phyloP scores from a whole-genome alignment of 2,329 filamentous ascomycete species.

The Elsinoe perseae region DNA sequence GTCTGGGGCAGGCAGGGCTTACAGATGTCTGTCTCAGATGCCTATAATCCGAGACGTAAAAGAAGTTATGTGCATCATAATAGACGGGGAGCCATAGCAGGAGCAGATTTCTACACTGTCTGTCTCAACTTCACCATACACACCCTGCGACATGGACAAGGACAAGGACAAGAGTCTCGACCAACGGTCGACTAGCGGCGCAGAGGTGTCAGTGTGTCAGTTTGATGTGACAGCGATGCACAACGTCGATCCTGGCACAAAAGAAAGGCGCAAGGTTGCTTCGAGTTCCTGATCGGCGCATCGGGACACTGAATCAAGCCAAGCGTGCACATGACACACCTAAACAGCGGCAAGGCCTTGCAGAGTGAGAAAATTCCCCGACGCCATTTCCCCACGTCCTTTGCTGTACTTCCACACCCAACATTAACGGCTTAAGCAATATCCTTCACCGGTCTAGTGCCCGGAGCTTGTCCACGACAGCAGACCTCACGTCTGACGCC shows the following conservation, averaged over 20 bases:
- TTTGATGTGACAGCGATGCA: background rate
- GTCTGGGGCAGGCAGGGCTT: background rate
- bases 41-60: background rate
- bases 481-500: background rate
- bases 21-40: background rate
- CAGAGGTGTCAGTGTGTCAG: constrained; percentile 4
- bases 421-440: background rate
- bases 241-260: constrained; percentile 1
- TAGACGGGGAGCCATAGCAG: background rate
- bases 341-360: background rate
- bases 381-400: background rate
- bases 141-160: background rate
- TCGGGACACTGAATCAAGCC: background rate
- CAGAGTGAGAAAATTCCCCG: constrained; percentile 9
- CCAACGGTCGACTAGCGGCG: background rate
- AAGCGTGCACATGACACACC: constrained; percentile 11
- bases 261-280: background rate
- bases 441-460: background rate
- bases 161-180: background rate
- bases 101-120: background rate
- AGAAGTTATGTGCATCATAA: background rate
- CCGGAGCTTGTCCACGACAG: background rate
- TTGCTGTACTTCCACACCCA: background rate
- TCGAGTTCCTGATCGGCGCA: constrained; percentile 1
- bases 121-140: background rate